Base-by-base conservation (phyloP, 2,329 filamentous ascomycete genomes). In the Calonectria crousiana region DNA sequence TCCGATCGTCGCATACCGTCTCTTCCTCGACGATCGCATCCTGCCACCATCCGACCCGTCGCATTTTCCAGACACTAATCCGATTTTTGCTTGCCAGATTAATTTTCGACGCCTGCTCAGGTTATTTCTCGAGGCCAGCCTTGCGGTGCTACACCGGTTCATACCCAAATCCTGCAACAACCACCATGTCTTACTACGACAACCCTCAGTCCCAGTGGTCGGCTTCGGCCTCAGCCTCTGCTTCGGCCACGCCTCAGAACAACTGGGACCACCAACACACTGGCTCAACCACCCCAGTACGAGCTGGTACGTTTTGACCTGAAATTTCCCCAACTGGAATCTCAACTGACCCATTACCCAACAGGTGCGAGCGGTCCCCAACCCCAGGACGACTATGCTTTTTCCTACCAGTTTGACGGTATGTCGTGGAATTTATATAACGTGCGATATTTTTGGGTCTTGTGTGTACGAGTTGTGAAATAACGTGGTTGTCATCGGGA, bases 381-480 rank as follows among this genome's bases (percentile, higher is more conserved):
- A 78, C 91, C 92, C 69, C 91, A 92, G 80, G 94, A 96, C 78
- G 95, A 97, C 75, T 90, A 91, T 82, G 95, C 95, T 74, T 98
- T 98, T 84, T 92, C 92, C 79, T 93, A 94, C 84, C 95, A 98
- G 86, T 93, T 98, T 85, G 95, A 98, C 88, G 95, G 95, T 97
- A 93, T 84, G 93, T 91, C 30, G 49, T 32, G 52, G 18, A 52
- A 67, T 49, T 47, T 26, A 47, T 66, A 51, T 67, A 56, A 14
- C 13, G 52, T 56, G 68, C 67, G 58, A 36, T 23, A 26, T 28
- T 58, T 49, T 28, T 36, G 32, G 44, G 34, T 26, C 28, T 41
- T 44, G 23, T 28, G 23, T 28, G 11, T 47, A 14, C 51, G 36
- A 30, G 49, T 51, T 73, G 38, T 32, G 64, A 14, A 26, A n/a